A percentile compares a stretch with the other conserved stretches of the same genome.
These are phyloP conservation scores for Blastomyces percursus DNA, from an alignment of 2,329 filamentous ascomycete species.

Conservation along the genomic window DNA sequence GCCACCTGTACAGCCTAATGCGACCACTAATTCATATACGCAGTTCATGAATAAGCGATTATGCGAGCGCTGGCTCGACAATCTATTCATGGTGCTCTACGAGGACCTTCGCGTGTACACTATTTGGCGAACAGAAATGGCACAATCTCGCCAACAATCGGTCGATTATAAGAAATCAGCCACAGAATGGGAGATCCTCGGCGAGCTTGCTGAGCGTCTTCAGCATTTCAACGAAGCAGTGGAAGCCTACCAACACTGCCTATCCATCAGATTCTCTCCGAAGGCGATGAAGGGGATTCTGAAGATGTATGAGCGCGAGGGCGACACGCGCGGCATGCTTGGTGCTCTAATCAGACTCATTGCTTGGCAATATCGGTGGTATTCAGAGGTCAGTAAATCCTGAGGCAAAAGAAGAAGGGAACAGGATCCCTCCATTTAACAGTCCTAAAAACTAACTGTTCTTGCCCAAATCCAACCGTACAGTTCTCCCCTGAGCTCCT, in stretches of 20 bases:
- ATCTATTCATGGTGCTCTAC: constrained; percentile 97
- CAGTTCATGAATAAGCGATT: constrained; percentile 95
- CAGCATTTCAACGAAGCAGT: constrained; percentile 86
- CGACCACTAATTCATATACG: constrained; percentile 63
- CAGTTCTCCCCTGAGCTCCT: constrained; percentile 86
- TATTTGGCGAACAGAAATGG: constrained; percentile 97
- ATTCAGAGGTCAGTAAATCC: constrained; percentile 60
- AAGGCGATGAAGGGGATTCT: constrained; percentile 83
- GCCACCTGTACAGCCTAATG: constrained; percentile 41
- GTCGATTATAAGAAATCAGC: constrained; percentile 94
- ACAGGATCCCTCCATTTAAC: not conserved
- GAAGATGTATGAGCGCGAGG: constrained; percentile 62
- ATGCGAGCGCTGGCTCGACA: constrained; percentile 96
- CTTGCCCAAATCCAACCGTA: not conserved
- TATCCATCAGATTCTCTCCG: constrained; percentile 80
- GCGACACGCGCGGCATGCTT: constrained; percentile 70
- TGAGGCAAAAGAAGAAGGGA: not conserved
- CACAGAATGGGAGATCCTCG: constrained; percentile 96
- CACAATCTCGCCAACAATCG: constrained; percentile 84
- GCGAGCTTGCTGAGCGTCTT: constrained; percentile 79
- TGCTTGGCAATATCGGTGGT: constrained; percentile 98
- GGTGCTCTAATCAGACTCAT: constrained; percentile 81
- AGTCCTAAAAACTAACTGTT: not conserved
- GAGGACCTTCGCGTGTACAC: constrained; percentile 97
- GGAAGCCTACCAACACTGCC: constrained; percentile 83